Evolutionary conservation across 2,329 filamentous ascomycete species (phyloP).

Genomic region (Cordyceps pruinosa): DNA sequence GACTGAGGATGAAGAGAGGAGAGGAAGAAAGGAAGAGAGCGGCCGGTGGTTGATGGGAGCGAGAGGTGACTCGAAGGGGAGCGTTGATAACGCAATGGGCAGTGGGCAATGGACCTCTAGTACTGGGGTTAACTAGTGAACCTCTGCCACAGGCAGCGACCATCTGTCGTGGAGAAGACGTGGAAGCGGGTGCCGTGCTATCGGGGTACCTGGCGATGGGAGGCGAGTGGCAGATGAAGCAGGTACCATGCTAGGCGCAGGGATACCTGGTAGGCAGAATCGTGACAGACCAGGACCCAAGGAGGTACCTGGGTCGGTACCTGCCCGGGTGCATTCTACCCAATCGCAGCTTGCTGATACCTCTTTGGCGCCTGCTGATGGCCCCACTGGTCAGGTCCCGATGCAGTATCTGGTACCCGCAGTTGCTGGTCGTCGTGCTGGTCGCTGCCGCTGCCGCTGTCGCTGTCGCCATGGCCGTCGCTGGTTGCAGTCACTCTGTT

Average conservation of each 20-base stretch:
- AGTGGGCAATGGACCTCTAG: background rate
- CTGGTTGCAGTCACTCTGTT: too few species aligned
- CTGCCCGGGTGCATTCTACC: too few species aligned
- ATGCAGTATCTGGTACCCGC: constrained; percentile 10
- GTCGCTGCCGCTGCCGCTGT: too few species aligned
- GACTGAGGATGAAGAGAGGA: background rate
- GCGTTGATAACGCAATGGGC: constrained; percentile 13
- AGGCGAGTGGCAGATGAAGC: background rate
- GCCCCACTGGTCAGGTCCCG: constrained; percentile 8
- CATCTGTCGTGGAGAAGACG: constrained; percentile 9
- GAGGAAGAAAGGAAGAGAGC: background rate
- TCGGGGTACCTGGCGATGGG: background rate
- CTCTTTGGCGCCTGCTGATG: constrained; percentile 2
- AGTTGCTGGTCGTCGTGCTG: background rate
- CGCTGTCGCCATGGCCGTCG: too few species aligned
- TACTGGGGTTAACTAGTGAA: too few species aligned
- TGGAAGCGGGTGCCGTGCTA: constrained; percentile 3
- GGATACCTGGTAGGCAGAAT: background rate
- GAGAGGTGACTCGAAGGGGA: constrained; percentile 11
- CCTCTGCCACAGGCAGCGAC: background rate
- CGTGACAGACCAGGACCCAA: background rate
- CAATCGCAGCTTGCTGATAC: constrained; percentile 2
- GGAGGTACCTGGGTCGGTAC: too few species aligned
- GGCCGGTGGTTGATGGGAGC: constrained; percentile 6
- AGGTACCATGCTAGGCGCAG: background rate